Conservation (phyloP, 371 early-diverging fungal species). For the Fennellomyces sp. region DNA sequence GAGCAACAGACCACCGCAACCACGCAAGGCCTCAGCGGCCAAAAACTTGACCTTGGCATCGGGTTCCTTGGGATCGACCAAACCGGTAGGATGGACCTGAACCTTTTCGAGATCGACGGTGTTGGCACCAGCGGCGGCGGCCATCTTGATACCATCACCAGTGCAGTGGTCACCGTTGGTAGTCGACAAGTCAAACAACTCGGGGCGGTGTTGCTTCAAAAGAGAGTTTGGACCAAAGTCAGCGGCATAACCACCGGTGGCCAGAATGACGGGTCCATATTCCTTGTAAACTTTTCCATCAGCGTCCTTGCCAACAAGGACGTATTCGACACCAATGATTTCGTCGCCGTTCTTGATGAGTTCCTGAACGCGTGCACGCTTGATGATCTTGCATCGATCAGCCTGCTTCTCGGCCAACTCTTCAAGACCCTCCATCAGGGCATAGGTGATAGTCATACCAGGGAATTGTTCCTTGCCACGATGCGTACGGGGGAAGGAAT, state of each 20-base stretch:
- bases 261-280: slow-evolving; percentile 85
- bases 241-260: slow-evolving; percentile 94
- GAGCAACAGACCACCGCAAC: slow-evolving; percentile 91
- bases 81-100: slow-evolving; percentile 97
- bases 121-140: slow-evolving; percentile 79
- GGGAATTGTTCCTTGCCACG: slow-evolving; percentile 95
- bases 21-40: slow-evolving; percentile 97
- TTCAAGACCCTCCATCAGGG: slow-evolving; percentile 87
- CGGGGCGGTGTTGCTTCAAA: slow-evolving; percentile 74
- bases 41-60: slow-evolving; percentile 86
- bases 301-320: slow-evolving; percentile 55
- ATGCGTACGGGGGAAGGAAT: slow-evolving; percentile 90
- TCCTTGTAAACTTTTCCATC: slow-evolving; percentile 58
- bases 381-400: slow-evolving; percentile 74
- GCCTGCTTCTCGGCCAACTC: slow-evolving; percentile 73
- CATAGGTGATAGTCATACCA: slow-evolving; percentile 96
- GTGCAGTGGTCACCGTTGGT: slow-evolving; percentile 96
- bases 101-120: slow-evolving; percentile 95
- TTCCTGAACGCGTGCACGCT: slow-evolving; percentile 75
- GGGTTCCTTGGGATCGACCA: slow-evolving; percentile 91
- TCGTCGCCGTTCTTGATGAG: slow-evolving; percentile 58
- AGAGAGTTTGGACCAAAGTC: slow-evolving; percentile 70
- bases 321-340: slow-evolving; percentile 86
- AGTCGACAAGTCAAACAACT: slow-evolving; percentile 69
- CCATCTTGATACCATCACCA: slow-evolving; percentile 95